Base-by-base conservation (phyloP, 2,329 filamentous ascomycete species). In the Chaetomium olivaceum region DNA sequence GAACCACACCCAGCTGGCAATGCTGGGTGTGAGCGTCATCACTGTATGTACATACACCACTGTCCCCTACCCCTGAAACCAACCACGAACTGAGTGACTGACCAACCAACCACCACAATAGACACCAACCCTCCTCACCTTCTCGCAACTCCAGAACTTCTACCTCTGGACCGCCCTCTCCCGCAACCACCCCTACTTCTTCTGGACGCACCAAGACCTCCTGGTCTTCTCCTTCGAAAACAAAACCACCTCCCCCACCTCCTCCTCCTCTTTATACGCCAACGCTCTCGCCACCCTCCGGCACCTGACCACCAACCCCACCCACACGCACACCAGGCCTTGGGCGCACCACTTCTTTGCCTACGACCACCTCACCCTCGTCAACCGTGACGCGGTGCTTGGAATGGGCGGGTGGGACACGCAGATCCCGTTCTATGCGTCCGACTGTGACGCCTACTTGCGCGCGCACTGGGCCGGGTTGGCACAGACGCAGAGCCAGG, bases 311-410 rank as follows among this genome's bases (percentile, higher is more conserved):
- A 61, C 76, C 1, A 59, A 76, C 1, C 64, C 70, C 1, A 70
- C 72, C 0, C 76, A 27, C 74, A 76, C 11, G 73, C 75, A 2
- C 25, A 56, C 23, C 16, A 12, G 3, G 12, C 51, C 51, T 5
- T 87, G 85, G 85, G 84, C 78, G 0, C 75, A 81, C 65, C 80
- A 80, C 36, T 85, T 86, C 75, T 88, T 87, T 73, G 79, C 81
- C n/a, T 87, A 87, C 75, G 85, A 88, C 73, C 82, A 83, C 69
- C 77, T 88, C 2, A 80, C 84, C 0, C 77, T 87, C 1, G 83
- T 87, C 56, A 86, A 88, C 71, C 81, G 81, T 19, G 77, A 75
- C 27, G 81, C 84, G 0, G 81, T 82, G 70, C 77, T 82, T 62
- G 77, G 79, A 48, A 77, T 85, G 19, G 79, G 85, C 25, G 83